A percentile compares a stretch with the other conserved stretches of the same genome.
These are phyloP conservation scores for Ilex paraguariensis DNA, from an alignment of 305 asterid genomes.

Conservation along the genomic window DNA sequence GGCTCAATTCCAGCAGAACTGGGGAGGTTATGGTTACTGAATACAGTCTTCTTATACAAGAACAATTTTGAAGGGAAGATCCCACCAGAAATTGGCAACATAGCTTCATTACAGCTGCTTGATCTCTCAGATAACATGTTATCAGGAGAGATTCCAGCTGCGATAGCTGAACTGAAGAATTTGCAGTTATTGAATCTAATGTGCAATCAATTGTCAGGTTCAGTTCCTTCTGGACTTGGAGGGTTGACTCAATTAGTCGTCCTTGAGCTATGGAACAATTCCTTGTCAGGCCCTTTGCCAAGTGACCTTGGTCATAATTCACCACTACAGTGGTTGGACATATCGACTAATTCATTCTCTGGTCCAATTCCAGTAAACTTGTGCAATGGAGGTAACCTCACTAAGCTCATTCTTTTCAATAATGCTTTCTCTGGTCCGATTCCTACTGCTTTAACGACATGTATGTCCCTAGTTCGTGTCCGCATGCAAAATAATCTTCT, in stretches of 20 bases:
- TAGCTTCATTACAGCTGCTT: conserved; percentile 45
- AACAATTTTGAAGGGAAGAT: conserved; percentile 64
- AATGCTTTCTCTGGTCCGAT: conserved; percentile 74
- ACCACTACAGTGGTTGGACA: conserved; percentile 70
- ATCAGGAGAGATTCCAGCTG: conserved; percentile 59
- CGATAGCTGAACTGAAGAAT: conserved; percentile 44
- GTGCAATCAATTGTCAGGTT: conserved; percentile 60
- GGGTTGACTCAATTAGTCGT: conserved; percentile 44
- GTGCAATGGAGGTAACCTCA: conserved; percentile 66
- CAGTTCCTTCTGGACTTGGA: conserved; percentile 45
- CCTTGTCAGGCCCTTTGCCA: conserved; percentile 63
- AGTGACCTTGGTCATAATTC: conserved; percentile 59
- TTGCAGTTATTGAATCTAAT: conserved; percentile 68
- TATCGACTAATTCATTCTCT: conserved; percentile 62
- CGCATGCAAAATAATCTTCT: conserved; percentile 72
- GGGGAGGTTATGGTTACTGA: conserved; percentile 45
- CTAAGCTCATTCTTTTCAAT: conserved; percentile 82
- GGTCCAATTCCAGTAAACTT: conserved; percentile 58
- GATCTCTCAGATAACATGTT: conserved; percentile 81
- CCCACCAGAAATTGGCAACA: conserved; percentile 53
- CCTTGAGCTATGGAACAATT: conserved; percentile 85
- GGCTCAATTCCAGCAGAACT: conserved; percentile 67
- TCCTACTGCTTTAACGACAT: conserved; percentile 55
- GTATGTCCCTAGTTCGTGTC: conserved; percentile 64
- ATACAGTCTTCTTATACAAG: conserved; percentile 63